These are phyloP conservation scores for Zygosaccharomyces sapae DNA, from an alignment of 1,139 yeast species.

Conservation along the genomic window DNA sequence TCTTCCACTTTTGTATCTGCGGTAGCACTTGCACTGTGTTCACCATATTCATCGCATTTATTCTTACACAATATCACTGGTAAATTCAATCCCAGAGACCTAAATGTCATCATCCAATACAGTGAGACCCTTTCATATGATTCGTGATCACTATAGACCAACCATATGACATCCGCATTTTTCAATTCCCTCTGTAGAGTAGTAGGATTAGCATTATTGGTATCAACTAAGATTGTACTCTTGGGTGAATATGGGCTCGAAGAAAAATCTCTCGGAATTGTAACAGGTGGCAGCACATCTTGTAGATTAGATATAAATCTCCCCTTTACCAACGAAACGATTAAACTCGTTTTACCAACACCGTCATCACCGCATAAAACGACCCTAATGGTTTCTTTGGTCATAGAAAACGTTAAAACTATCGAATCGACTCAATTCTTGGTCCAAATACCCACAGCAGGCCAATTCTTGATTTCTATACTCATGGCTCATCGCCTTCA, in stretches of 20 bases:
- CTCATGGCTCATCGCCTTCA: not conserved
- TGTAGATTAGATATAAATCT: slow-evolving; percentile 71
- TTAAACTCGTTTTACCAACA: slow-evolving; percentile 74
- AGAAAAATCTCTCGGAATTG: slow-evolving; percentile 66
- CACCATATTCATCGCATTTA: slow-evolving; percentile 54
- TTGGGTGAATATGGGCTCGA: slow-evolving; percentile 58
- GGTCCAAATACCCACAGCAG: not conserved
- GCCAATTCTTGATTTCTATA: not conserved
- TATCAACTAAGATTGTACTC: slow-evolving; percentile 73
- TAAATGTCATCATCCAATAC: slow-evolving; percentile 90
- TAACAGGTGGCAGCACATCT: slow-evolving; percentile 74
- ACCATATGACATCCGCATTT: slow-evolving; percentile 86
- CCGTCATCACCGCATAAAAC: slow-evolving; percentile 94
- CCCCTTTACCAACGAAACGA: slow-evolving; percentile 77
- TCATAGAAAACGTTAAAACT: slow-evolving; percentile 31
- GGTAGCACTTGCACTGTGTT: slow-evolving; percentile 23
- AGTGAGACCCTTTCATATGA: slow-evolving; percentile 86
- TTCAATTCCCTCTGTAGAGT: slow-evolving; percentile 69
- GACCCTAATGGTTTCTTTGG: slow-evolving; percentile 57
- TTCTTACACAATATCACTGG: slow-evolving; percentile 92
- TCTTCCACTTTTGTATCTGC: slow-evolving; percentile 36
- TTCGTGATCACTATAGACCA: slow-evolving; percentile 88
- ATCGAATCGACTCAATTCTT: not conserved
- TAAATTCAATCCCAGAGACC: slow-evolving; percentile 86
- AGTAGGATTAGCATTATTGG: slow-evolving; percentile 61